Conservation (phyloP, 495 filamentous ascomycete species). For the Hypoxylon fragiforme region DNA sequence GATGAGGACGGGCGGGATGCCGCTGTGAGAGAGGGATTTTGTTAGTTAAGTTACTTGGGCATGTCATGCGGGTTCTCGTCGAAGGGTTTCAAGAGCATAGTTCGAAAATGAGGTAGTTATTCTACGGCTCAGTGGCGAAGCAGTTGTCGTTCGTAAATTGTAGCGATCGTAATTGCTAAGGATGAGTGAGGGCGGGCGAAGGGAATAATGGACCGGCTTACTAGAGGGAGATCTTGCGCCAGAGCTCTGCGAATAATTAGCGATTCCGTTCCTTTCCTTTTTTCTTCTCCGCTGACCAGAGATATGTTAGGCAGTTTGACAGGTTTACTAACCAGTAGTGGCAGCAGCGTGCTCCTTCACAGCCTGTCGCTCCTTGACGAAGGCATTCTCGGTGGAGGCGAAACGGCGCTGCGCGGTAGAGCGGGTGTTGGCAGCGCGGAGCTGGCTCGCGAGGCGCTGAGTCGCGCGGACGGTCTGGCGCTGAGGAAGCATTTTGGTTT, state of each 20-base stretch:
- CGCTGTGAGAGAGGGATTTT: constrained; percentile 51
- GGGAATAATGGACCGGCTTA: constrained; percentile 49
- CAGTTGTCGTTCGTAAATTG: no score
- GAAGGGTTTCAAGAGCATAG: no score
- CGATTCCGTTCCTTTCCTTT: neutral
- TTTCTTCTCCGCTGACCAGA: neutral
- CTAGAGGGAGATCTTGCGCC: constrained; percentile 93
- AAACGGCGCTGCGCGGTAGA: constrained; percentile 67
- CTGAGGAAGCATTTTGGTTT: constrained; percentile 62
- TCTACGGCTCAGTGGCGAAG: no score
- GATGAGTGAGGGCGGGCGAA: neutral
- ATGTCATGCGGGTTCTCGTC: no score
- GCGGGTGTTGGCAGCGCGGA: constrained; percentile 51
- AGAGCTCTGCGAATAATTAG: constrained; percentile 66
- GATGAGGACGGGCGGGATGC: constrained; percentile 68
- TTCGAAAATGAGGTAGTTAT: no score
- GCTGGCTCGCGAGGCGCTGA: constrained; percentile 61
- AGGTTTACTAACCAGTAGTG: constrained; percentile 67
- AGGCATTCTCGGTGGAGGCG: constrained; percentile 79
- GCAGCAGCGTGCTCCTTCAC: constrained; percentile 84
- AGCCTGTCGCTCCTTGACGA: constrained; percentile 80
- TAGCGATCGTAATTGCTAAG: no score
- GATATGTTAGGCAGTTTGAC: neutral
- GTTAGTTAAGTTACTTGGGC: constrained; percentile 25
- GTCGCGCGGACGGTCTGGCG: constrained; percentile 62